Percentiles rank a stretch among this genome's conserved stretches.
Evolutionary conservation across 768 basidiomycete genomes (phyloP).

Genomic region (Piloderma croceum): DNA sequence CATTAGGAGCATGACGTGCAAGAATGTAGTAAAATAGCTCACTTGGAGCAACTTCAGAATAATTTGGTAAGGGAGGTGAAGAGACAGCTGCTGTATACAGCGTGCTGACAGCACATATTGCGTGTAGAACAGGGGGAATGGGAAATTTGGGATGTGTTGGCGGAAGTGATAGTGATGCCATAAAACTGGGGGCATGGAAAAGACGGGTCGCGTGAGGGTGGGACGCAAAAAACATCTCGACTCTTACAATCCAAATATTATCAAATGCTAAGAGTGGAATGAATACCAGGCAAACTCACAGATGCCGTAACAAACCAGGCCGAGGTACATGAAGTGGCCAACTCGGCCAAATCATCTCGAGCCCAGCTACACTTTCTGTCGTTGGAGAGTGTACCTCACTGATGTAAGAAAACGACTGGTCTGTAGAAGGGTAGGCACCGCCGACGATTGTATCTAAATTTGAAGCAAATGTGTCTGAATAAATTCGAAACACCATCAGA

Average conservation of each 20-base stretch:
- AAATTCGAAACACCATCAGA: no score
- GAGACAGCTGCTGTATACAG: constrained; percentile 67
- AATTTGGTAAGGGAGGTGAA: constrained; percentile 48
- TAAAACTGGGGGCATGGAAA: constrained; percentile 62
- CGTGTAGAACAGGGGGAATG: constrained; percentile 64
- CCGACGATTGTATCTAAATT: no score
- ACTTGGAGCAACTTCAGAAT: constrained; percentile 44
- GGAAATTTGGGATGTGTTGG: constrained; percentile 74
- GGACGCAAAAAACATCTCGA: constrained; percentile 75
- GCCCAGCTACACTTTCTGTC: no score
- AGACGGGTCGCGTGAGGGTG: constrained; percentile 70
- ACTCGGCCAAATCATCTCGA: constrained; percentile 22
- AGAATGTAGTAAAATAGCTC: constrained; percentile 7
- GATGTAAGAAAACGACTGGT: no score
- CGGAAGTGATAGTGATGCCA: constrained; percentile 56
- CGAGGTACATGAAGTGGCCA: constrained; percentile 63
- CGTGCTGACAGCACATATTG: constrained; percentile 80
- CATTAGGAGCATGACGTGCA: background rate
- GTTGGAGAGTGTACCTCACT: no score
- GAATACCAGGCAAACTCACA: constrained; percentile 38
- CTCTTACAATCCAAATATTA: constrained; percentile 31
- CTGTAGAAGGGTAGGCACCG: no score
- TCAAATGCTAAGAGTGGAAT: background rate
- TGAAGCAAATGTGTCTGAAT: no score
- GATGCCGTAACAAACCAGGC: constrained; percentile 57